Evolutionary conservation across 495 filamentous ascomycete species (phyloP), one percentile per base, ranked within the genome.

Genomic region (Xylaria venustula): DNA sequence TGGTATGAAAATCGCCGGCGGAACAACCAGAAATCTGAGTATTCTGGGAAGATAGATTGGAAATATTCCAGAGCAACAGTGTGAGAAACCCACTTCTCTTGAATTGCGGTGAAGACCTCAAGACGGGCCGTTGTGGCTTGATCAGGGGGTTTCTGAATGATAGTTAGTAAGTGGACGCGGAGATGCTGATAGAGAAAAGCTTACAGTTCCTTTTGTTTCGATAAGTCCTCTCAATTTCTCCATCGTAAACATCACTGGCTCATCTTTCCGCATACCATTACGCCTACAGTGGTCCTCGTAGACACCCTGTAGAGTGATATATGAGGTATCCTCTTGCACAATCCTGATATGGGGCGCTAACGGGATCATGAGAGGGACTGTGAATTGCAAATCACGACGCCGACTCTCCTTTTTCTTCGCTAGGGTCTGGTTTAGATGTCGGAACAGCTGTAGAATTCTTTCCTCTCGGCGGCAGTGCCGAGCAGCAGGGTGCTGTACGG

Each of bases 11-110:
- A 97, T 58, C 96, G 92, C 49, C 92, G 87, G 44, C 93, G 87
- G 89, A 99, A 99, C 40, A 98, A 86, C 90, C 93, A 98, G 82
- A 98, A 97, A 67, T 96, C 93, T 23, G 90, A 82, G 70, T 89
- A 98, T 45, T 90, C 90, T 54, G 94, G 90, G 74, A 93, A 97
- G 8, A 86, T 90, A 59, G 85, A 80, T 70, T 92, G 87, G 85
- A 97, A 98, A 77, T 96, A 95, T 63, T 97, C 85, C 47, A 96
- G 82, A 23, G 88, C 86, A 54, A 97, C 73, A 11, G 81, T 90
- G 62, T 85, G 85, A 1, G 91, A 89, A 49, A 97, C 92, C 84
- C 87, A 94, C 68, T 90, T 90, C 68, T 92, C 89, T 71, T 96
- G 92, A 65, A 99, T 94, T 7, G 93, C 88, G 7, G 86, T 87